Conservation (phyloP, 805 yeast genomes). For the Candida schatavii region DNA sequence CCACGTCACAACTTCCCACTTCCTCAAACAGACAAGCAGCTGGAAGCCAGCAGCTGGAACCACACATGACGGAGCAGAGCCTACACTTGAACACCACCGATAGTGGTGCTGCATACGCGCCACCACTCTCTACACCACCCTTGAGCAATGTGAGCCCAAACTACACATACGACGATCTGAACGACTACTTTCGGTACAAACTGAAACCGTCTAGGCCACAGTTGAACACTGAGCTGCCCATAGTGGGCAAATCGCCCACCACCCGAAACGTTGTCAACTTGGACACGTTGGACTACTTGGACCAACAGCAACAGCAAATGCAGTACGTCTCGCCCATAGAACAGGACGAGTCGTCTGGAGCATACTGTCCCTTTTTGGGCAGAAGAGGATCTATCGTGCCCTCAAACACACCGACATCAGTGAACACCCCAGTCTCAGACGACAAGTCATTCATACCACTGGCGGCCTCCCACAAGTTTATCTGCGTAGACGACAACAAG, state of each 20-base stretch:
- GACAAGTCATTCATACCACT: constrained; percentile 5
- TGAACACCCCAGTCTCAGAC: constrained; percentile 4
- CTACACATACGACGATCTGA: constrained; percentile 2
- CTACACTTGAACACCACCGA: not conserved
- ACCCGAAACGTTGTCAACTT: not conserved
- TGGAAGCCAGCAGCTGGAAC: too few species aligned
- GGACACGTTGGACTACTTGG: not conserved
- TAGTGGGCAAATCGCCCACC: not conserved
- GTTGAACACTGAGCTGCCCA: not conserved
- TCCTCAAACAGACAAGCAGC: too few species aligned
- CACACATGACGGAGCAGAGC: not conserved
- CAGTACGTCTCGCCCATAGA: constrained; percentile 1
- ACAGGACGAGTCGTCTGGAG: not conserved
- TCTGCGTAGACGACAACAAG: constrained; percentile 41
- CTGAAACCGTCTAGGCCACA: constrained; percentile 1
- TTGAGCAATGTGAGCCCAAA: constrained; percentile 4
- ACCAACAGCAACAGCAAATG: not conserved
- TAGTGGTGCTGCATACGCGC: not conserved
- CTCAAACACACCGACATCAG: constrained; percentile 3
- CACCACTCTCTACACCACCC: constrained; percentile 5
- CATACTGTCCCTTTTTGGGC: not conserved
- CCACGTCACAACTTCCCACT: not conserved
- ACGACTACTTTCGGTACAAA: constrained; percentile 4
- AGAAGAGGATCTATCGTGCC: constrained; percentile 4
- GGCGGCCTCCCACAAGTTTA: constrained; percentile 13